phyloP scores from a whole-genome alignment of 805 yeast genomes.

The Wickerhamiella sergipiensis region DNA sequence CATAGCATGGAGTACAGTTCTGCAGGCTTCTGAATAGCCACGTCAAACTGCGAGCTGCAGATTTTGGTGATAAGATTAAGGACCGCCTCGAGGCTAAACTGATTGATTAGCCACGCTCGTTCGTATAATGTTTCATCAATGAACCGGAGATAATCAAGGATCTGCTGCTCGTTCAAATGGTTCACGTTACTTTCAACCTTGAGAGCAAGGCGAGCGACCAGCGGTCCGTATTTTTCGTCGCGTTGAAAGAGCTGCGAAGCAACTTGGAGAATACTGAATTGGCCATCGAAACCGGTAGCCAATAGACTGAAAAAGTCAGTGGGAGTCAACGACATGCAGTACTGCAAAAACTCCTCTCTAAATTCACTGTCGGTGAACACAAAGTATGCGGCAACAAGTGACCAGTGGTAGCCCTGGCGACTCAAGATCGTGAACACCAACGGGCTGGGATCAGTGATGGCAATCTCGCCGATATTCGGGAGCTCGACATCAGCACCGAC shows the following conservation, averaged over 20 bases:
- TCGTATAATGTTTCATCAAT: slow-evolving; percentile 35
- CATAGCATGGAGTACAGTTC: slow-evolving; percentile 29
- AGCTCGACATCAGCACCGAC: background rate
- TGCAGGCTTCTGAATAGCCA: slow-evolving; percentile 11
- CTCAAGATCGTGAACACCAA: slow-evolving; percentile 6
- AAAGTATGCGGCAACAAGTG: slow-evolving; percentile 11
- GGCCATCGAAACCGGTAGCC: slow-evolving; percentile 1
- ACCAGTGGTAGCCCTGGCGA: slow-evolving; percentile 5
- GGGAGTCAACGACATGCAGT: slow-evolving; percentile 4
- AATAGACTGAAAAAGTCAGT: slow-evolving; percentile 6
- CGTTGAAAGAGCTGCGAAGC: background rate
- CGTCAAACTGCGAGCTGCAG: slow-evolving; percentile 9
- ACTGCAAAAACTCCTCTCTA: slow-evolving; percentile 5
- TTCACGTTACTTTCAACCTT: background rate
- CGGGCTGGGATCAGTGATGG: background rate
- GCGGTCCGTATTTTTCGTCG: background rate
- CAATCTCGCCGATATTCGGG: background rate
- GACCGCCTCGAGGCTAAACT: slow-evolving; percentile 48
- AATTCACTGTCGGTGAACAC: slow-evolving; percentile 4
- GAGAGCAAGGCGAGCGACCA: background rate
- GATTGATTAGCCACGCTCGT: slow-evolving; percentile 46
- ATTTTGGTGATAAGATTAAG: slow-evolving; percentile 29
- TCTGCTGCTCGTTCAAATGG: background rate
- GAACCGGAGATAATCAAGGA: slow-evolving; percentile 18
- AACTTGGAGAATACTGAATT: slow-evolving; percentile 1